Base-by-base conservation (phyloP, 2,329 filamentous ascomycete genomes). In the Aspergillus hiratsukae region DNA sequence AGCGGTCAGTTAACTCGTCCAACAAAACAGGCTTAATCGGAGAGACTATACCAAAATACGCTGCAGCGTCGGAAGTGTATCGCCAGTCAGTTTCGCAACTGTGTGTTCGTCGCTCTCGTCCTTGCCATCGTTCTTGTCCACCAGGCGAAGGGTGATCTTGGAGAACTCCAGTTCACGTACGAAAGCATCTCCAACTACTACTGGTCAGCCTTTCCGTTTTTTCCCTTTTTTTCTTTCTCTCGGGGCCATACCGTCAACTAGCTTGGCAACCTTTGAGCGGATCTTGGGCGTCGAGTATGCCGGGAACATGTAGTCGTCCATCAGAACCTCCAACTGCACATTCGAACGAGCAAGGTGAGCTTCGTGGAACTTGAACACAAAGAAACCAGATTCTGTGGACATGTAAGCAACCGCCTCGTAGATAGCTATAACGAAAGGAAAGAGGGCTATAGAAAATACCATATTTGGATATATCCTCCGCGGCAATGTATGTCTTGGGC, bases 81-180 rank as follows among this genome's bases (percentile, higher is more conserved):
- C 88, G 37, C 93, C 94, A 43, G 87, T 86, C 59, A 99, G 78
- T 63, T 89, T 91, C 11, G 91, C 90, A 63, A 97, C 81, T 29
- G 89, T 86, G 61, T 90, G 80, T 46, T 96, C 87, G 52, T 88
- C 83, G 52, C 77, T 74, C 17, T 83, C 86, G 23, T 86, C 85
- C 60, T 87, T 86, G 66, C 84, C 85, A 62, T 96, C 88, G 17
- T 85, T 81, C 71, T 91, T 91, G 67, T 93, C 89, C 46, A 91
- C 86, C 49, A 97, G 81, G 56, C 91, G 89, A 61, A 99, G 82
- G 0, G 92, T 97, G 57, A 99, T 85, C 63, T 88, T 89, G 3
- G 94, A 99, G 66, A 97, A 92, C 62, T 99, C 95, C n/a, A 99
- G 82, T 73, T 99, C 94, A 59, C 94, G 90, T 58, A 99, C 89